A percentile compares a stretch with the other conserved stretches of the same genome.
Evolutionary conservation across 768 basidiomycete genomes (phyloP).

Genomic region (Crepidotus variabilis): DNA sequence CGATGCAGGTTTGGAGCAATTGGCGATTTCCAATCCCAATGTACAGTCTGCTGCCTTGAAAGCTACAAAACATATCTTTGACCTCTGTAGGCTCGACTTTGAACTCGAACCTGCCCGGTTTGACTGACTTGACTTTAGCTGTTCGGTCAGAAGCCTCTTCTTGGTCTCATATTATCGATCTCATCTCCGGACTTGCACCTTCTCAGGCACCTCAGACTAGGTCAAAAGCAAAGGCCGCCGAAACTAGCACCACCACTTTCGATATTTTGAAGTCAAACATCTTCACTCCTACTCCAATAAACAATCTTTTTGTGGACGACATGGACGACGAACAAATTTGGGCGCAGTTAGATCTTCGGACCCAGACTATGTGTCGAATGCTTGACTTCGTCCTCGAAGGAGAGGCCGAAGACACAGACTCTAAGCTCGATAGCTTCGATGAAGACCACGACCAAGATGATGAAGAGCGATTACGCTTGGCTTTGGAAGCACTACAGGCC

Average conservation of each 20-base stretch:
- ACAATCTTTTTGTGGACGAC: constrained; percentile 68
- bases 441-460: constrained; percentile 28
- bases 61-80: constrained; percentile 75
- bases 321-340: constrained; percentile 89
- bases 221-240: constrained; percentile 50
- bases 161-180: constrained; percentile 54
- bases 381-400: constrained; percentile 64
- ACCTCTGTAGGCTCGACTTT: constrained; percentile 51
- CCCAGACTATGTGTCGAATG: constrained; percentile 64
- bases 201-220: constrained; percentile 71
- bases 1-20: constrained; percentile 47
- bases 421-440: constrained; percentile 10
- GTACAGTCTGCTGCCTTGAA: constrained; percentile 55
- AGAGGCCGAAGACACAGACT: constrained; percentile 24
- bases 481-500: constrained; percentile 26
- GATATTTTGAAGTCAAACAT: constrained; percentile 27
- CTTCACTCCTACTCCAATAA: constrained; percentile 66
- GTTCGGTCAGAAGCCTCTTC: constrained; percentile 66
- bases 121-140: constrained; percentile 36
- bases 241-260: constrained; percentile 33
- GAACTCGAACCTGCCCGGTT: constrained; percentile 1
- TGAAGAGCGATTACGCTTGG: constrained; percentile 29
- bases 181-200: constrained; percentile 69
- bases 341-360: constrained; percentile 87
- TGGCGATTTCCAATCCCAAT: constrained; percentile 51